Conservation (phyloP, 768 basidiomycete species). For the Tulasnella sp. region DNA sequence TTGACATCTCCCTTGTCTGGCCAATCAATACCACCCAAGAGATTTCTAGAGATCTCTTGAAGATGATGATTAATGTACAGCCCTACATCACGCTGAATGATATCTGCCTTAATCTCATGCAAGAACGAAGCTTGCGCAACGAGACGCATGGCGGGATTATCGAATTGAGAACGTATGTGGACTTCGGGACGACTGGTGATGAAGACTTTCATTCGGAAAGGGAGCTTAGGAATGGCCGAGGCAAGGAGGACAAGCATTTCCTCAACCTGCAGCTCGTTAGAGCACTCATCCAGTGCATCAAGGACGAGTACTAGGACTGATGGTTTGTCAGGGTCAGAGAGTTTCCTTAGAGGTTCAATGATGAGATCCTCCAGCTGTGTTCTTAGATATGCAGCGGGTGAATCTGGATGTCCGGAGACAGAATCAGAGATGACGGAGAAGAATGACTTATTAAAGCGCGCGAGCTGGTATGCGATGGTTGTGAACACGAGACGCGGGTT, state of each 20-base stretch:
- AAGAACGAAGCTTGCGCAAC: neutral
- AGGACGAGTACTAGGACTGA: conserved; percentile 27
- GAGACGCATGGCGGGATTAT: neutral
- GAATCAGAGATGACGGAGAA: conserved; percentile 4
- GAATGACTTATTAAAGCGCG: conserved; percentile 16
- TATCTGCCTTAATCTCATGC: conserved; percentile 12
- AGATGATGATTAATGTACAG: conserved; percentile 9
- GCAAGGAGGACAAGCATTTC: conserved; percentile 22
- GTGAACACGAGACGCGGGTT: conserved; percentile 22
- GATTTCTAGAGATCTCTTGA: neutral
- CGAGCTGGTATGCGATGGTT: conserved; percentile 27
- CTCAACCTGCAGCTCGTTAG: neutral
- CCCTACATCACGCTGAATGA: conserved; percentile 6
- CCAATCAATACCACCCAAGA: too few species aligned
- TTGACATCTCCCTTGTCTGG: too few species aligned
- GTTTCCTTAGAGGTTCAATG: conserved; percentile 4
- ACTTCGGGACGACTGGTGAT: conserved; percentile 26
- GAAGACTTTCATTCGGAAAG: conserved; percentile 24
- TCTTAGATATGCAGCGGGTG: conserved; percentile 16
- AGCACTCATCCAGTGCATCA: conserved; percentile 31
- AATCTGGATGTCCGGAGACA: conserved; percentile 3
- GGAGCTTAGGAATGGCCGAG: conserved; percentile 17
- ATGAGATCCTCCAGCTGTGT: conserved; percentile 19
- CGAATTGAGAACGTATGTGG: conserved; percentile 19
- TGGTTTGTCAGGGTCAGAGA: neutral